These are phyloP conservation scores for Mycena albidolilacea DNA, from an alignment of 768 basidiomycete genomes.

Conservation along the genomic window DNA sequence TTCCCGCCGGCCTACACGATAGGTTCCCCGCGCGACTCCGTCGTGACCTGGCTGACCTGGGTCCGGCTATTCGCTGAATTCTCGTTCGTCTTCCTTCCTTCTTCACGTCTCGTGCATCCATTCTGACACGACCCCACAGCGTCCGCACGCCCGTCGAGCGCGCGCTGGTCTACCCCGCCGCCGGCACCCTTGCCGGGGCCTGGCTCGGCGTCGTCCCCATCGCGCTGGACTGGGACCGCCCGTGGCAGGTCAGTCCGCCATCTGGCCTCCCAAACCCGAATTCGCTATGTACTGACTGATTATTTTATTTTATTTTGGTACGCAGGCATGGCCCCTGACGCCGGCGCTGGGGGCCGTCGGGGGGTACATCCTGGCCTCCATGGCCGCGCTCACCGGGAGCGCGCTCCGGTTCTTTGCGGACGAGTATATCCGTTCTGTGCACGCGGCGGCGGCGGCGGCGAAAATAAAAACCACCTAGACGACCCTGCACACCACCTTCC, in stretches of 20 bases:
- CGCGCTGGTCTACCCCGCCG: conserved; percentile 82
- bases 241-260: conserved; percentile 88
- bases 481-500: neutral
- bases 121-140: conserved; percentile 48
- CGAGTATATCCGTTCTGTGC: conserved; percentile 50
- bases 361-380: conserved; percentile 76
- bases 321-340: conserved; percentile 87
- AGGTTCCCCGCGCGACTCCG: conserved; percentile 65
- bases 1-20: conserved; percentile 81
- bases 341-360: conserved; percentile 79
- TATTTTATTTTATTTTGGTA: neutral
- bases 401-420: conserved; percentile 54
- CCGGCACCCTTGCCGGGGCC: conserved; percentile 79
- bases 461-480: conserved; percentile 44
- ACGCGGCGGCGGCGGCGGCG: conserved; percentile 32
- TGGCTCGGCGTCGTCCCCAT: conserved; percentile 90
- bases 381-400: conserved; percentile 67
- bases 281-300: conserved; percentile 18
- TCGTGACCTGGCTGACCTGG: conserved; percentile 77
- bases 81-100: conserved; percentile 62
- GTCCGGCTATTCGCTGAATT: conserved; percentile 86
- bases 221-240: conserved; percentile 96
- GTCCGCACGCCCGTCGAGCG: conserved; percentile 79
- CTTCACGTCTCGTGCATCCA: neutral
- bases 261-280: conserved; percentile 11